Base-by-base conservation (phyloP, 257 asterid genomes). In the Galeopsis tetrahit region DNA sequence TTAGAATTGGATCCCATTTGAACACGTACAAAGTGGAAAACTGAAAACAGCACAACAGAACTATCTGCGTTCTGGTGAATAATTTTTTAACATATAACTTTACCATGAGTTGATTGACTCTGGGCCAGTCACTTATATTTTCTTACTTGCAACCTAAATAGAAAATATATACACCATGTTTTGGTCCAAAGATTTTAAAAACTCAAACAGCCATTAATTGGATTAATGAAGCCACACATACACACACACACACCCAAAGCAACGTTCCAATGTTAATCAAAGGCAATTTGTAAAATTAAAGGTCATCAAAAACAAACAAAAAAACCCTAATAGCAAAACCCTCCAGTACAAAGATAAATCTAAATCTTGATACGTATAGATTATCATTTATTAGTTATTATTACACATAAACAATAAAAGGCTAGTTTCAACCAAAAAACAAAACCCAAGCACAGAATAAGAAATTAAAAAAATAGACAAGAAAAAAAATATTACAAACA, bases 21-120 rank as follows among this genome's bases (percentile, higher is more conserved):
- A 34, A 68, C 57, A 8, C 38, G 65, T 48, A 69, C 17, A 62
- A 44, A 68, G 51, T n/a, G n/a, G 14, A 21, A 71, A 44, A 14
- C 2, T 32, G 40, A 40, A 57, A 44, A 40, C 33, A 58, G 7
- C 6, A 71, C 11, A 70, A 34, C 15, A 63, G 48, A 36, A 48
- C 21, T 39, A 62, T 61, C 49, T 49, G 62, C 59, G 36, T 57
- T 57, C 57, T 48, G 77, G 46, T 36, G 61, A 43, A 53, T 43
- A 46, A 58, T 40, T 17, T 21, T 35, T 43, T 52, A 43, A 34
- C 15, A 6, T 14, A 70, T 33, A 7, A 51, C 21, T 43, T 59
- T 35, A 39, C 39, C 52, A 33, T 7, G 40, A 40, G 38, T 7
- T 51, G n/a, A 65, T 42, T 48, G 44, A 52, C n/a, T 32, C 38